Evolutionary conservation across 2,329 filamentous ascomycete species (phyloP), one percentile per base, ranked within the genome.

Genomic region (Aspergillus floridensis): DNA sequence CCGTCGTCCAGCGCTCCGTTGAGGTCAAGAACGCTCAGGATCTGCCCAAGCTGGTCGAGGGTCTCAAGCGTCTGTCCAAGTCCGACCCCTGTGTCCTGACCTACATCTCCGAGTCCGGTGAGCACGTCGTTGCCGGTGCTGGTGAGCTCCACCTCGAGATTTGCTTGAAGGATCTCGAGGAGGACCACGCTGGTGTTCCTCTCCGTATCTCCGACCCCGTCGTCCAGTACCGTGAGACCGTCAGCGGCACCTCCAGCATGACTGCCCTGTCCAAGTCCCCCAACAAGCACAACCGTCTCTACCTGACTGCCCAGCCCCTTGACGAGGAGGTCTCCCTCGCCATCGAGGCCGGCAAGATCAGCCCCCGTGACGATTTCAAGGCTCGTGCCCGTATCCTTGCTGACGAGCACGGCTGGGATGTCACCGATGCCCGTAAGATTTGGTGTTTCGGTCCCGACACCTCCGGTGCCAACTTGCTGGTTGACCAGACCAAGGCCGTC

Each of bases 231-330:
- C 93, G 95, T 87, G 95, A 99, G 88, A 96, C 93, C 67, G 93
- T 99, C 75, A 80, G 81, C 71, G 85, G 67, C 74, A 88, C 87
- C 77, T 98, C 95, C 58, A 91, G 88, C 86, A 98, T 98, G 75
- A 96, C 91, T 76, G 95, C 95, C 70, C 86, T 99, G 75, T 98
- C 95, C 81, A 99, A 99, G 87, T 99, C 95, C 52, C 95, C 95
- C 84, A 99, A 99, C 91, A 99, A 99, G 92, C 95, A 99, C 90
- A 99, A 99, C 88, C 93, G 95, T 92, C 86, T 99, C 63, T 99
- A 98, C 86, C 88, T 99, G 82, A 87, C 86, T 80, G 95, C 95
- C 67, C 83, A 92, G 82, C 95, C 95, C 72, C 85, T 99, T 58
- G 87, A 87, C 49, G 95, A 99, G 86, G 95, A 98, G 72, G 89